These are phyloP conservation scores for Platanthera guangdongensis DNA, from an alignment of 106 monocot species.

Conservation along the genomic window DNA sequence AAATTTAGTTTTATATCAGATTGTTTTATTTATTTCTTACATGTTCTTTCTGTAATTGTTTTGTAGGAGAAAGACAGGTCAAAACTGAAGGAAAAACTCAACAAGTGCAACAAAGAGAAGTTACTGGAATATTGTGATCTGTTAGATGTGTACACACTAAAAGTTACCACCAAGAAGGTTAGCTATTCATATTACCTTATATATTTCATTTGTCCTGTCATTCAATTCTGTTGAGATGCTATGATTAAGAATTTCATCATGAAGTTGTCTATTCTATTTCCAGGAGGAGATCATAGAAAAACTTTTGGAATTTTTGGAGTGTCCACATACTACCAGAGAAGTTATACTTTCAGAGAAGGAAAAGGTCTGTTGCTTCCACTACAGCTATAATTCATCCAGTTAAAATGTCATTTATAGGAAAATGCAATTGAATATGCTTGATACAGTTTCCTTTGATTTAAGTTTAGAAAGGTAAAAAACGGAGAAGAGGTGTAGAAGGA, in stretches of 20 bases:
- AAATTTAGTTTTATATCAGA: background rate
- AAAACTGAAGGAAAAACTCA: conserved; percentile 49
- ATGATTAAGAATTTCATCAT: background rate
- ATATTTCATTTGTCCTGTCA: background rate
- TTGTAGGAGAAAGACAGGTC: conserved; percentile 37
- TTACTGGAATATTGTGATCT: conserved; percentile 50
- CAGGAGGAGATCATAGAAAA: conserved; percentile 73
- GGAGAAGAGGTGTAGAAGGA: conserved; percentile 31
- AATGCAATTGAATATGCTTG: conserved; percentile 7
- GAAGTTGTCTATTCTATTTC: conserved; percentile 5
- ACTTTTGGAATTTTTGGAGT: conserved; percentile 66
- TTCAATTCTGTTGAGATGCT: background rate
- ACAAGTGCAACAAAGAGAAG: conserved; percentile 47
- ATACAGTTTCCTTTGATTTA: conserved; percentile 18
- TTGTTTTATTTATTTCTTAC: background rate
- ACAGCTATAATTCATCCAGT: background rate
- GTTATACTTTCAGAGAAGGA: conserved; percentile 61
- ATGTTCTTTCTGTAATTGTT: background rate
- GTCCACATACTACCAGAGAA: conserved; percentile 78
- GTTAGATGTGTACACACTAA: conserved; percentile 40
- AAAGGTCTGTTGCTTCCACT: conserved; percentile 16
- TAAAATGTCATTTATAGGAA: conserved; percentile 6
- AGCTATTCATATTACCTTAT: background rate
- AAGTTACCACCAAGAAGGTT: conserved; percentile 47
- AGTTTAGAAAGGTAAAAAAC: conserved; percentile 44